A percentile compares a stretch with the other conserved stretches of the same genome.
phyloP scores from a whole-genome alignment of 805 yeast genomes.

The Candida morakotiae region DNA sequence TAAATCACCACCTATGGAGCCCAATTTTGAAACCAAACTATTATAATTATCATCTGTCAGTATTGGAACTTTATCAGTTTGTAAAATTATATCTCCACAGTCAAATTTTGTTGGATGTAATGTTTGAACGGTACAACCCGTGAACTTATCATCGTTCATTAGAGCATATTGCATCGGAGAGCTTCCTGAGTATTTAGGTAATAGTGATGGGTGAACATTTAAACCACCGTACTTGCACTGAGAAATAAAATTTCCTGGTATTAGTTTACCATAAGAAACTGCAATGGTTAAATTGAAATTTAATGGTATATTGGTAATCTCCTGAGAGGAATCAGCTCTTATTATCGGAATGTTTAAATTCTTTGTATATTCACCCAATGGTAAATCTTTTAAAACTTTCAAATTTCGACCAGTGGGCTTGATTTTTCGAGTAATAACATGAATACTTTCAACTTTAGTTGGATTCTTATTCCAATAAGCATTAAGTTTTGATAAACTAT shows the following conservation, averaged over 20 bases:
- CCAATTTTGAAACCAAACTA: conserved; percentile 49
- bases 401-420: conserved; percentile 62
- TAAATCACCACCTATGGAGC: conserved; percentile 57
- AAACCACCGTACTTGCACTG: conserved; percentile 60
- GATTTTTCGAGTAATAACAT: conserved; percentile 60
- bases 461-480: conserved; percentile 15
- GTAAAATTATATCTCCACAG: conserved; percentile 64
- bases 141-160: conserved; percentile 51
- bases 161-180: conserved; percentile 85
- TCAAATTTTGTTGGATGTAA: conserved; percentile 87
- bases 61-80: conserved; percentile 44
- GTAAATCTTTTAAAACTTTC: conserved; percentile 45
- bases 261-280: conserved; percentile 82
- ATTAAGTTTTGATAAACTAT: conserved; percentile 41
- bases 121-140: conserved; percentile 90
- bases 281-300: conserved; percentile 73
- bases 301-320: conserved; percentile 23
- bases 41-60: conserved; percentile 38
- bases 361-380: conserved; percentile 43
- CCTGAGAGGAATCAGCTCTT: conserved; percentile 49
- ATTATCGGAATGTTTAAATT: conserved; percentile 29
- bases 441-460: conserved; percentile 35
- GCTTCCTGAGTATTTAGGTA: conserved; percentile 82
- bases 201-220: conserved; percentile 88
- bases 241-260: conserved; percentile 58